These are phyloP conservation scores for Didymella glomerata DNA, from an alignment of 2,329 filamentous ascomycete species.

Conservation along the genomic window DNA sequence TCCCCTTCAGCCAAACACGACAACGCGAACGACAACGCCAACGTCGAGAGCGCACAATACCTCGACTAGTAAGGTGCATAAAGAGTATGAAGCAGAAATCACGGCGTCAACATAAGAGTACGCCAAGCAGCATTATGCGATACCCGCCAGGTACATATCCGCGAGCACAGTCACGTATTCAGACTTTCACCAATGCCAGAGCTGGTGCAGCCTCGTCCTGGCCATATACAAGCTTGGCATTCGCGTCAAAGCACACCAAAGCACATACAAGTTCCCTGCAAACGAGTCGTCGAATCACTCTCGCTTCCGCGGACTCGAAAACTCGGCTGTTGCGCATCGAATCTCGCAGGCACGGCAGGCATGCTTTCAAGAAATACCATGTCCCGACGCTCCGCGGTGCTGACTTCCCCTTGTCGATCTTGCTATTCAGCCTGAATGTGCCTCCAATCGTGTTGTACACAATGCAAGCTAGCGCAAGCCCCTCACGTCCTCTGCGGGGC, in stretches of 20 bases:
- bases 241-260: not conserved
- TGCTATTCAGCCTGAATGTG: conserved; percentile 36
- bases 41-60: not conserved
- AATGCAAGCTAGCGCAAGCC: conserved; percentile 24
- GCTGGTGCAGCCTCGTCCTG: not conserved
- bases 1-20: not conserved
- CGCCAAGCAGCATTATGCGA: not conserved
- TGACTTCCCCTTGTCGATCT: conserved; percentile 8
- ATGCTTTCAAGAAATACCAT: not conserved
- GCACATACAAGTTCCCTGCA: not conserved
- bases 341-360: not conserved
- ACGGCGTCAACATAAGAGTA: not conserved
- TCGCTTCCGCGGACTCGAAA: too few species aligned
- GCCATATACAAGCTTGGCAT: not conserved
- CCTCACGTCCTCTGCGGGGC: conserved; percentile 30
- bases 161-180: not conserved
- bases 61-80: not conserved
- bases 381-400: not conserved
- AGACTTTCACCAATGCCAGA: not conserved
- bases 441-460: conserved; percentile 20
- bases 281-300: not conserved
- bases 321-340: not conserved
- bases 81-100: not conserved
- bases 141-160: conserved; percentile 6
- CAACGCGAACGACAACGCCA: not conserved